A percentile compares a stretch with the other conserved stretches of the same genome.
phyloP scores from a whole-genome alignment of 116 monocot species.

The Trichopus zeylanicus region DNA sequence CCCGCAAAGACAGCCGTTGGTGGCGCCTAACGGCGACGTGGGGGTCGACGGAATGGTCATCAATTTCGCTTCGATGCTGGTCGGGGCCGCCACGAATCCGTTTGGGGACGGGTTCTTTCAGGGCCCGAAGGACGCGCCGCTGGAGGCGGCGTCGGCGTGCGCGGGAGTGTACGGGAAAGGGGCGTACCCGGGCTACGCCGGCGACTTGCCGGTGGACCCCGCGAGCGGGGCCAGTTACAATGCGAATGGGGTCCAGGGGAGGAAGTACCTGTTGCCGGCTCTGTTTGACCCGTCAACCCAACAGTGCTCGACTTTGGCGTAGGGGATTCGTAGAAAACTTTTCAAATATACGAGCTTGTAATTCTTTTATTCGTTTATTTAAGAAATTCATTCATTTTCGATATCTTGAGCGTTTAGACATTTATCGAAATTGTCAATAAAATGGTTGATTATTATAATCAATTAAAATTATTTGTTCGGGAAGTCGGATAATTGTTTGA shows the following conservation, averaged over 20 bases:
- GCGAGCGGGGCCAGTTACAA: neutral
- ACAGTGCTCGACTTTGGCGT: neutral
- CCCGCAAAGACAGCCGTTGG: constrained; percentile 17
- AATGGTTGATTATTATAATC: too few species aligned
- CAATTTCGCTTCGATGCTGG: constrained; percentile 11
- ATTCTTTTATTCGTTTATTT: too few species aligned
- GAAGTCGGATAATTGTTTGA: too few species aligned
- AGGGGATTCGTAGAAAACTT: too few species aligned
- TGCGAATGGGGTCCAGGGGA: neutral
- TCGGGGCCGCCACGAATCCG: constrained; percentile 17
- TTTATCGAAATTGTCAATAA: too few species aligned
- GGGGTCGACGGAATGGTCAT: constrained; percentile 27
- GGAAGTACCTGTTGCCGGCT: neutral
- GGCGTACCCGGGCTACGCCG: too few species aligned
- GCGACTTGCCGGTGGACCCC: neutral
- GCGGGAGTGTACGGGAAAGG: constrained; percentile 16
- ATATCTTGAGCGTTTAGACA: too few species aligned
- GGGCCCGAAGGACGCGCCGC: constrained; percentile 15
- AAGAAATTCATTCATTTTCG: too few species aligned
- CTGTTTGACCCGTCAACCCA: neutral
- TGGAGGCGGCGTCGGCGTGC: constrained; percentile 23
- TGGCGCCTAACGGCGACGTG: too few species aligned
- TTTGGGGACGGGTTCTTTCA: constrained; percentile 21
- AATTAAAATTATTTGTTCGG: too few species aligned
- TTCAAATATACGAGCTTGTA: too few species aligned